Evolutionary conservation across 139 green algal species (phyloP).

Genomic region (Penium margaritaceum): DNA sequence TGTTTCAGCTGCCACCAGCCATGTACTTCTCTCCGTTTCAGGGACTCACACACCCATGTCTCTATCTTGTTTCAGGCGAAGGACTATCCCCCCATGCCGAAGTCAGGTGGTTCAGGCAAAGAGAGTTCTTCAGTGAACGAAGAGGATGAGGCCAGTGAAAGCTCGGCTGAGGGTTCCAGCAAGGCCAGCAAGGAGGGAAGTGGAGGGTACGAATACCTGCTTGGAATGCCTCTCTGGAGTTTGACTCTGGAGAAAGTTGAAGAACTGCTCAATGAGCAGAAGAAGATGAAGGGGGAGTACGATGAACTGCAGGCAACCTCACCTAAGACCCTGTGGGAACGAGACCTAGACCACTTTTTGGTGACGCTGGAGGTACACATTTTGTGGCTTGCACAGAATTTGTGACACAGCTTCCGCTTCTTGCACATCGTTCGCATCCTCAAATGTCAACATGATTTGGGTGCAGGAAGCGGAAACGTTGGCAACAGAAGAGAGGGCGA

Average conservation of each 20-base stretch:
- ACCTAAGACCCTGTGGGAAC: slow-evolving; percentile 23
- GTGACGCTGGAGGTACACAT: slow-evolving; percentile 20
- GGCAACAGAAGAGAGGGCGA: neutral
- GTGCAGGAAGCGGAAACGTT: neutral
- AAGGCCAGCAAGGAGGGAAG: slow-evolving; percentile 10
- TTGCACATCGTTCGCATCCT: neutral
- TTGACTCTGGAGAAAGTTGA: slow-evolving; percentile 88
- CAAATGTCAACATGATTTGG: neutral
- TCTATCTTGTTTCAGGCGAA: neutral
- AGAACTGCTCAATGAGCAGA: slow-evolving; percentile 17
- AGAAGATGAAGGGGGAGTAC: slow-evolving; percentile 21
- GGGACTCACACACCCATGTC: too few relatives aligned
- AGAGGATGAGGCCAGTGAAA: too few relatives aligned
- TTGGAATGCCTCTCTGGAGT: slow-evolving; percentile 86
- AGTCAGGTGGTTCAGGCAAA: too few relatives aligned
- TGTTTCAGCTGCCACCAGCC: too few relatives aligned
- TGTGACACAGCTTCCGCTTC: neutral
- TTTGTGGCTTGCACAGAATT: neutral
- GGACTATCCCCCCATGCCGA: neutral
- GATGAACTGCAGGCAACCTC: slow-evolving; percentile 9
- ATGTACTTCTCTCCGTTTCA: too few relatives aligned
- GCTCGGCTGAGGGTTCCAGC: too few relatives aligned
- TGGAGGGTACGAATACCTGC: slow-evolving; percentile 87
- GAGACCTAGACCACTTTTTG: slow-evolving; percentile 23
- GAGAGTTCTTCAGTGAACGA: too few relatives aligned